A percentile compares a stretch with the other conserved stretches of the same genome.
Conservation (phyloP, 495 filamentous ascomycete genomes). For the Pyrenula aspistea region DNA sequence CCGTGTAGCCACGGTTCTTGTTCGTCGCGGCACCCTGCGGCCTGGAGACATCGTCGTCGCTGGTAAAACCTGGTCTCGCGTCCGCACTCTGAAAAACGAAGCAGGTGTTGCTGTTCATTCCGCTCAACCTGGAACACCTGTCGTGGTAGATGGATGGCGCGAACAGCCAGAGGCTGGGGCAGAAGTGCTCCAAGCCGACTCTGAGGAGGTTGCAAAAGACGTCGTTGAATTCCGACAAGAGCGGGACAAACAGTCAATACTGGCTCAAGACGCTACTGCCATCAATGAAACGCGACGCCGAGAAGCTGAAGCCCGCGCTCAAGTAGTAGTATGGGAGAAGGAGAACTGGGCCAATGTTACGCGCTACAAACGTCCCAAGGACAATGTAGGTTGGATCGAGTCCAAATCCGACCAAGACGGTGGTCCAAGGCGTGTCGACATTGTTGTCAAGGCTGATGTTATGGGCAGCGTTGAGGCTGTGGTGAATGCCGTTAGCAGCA, state of each 20-base stretch:
- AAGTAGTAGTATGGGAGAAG: slow-evolving; percentile 30
- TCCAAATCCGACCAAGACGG: slow-evolving; percentile 19
- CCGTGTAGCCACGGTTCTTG: slow-evolving; percentile 77
- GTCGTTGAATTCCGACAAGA: slow-evolving; percentile 70
- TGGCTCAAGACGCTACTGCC: slow-evolving; percentile 58
- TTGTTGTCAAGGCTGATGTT: slow-evolving; percentile 89
- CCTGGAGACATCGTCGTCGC: slow-evolving; percentile 79
- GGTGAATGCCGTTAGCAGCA: slow-evolving; percentile 51
- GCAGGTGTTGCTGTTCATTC: slow-evolving; percentile 57
- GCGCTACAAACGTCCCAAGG: neutral
- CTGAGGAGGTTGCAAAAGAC: slow-evolving; percentile 66
- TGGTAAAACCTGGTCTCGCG: slow-evolving; percentile 70
- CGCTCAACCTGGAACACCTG: slow-evolving; percentile 79
- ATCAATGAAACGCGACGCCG: slow-evolving; percentile 60
- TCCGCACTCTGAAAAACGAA: slow-evolving; percentile 76
- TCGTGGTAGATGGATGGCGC: slow-evolving; percentile 89
- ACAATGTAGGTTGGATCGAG: slow-evolving; percentile 3
- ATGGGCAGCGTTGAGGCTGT: slow-evolving; percentile 89
- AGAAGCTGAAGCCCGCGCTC: slow-evolving; percentile 43
- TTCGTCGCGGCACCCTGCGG: slow-evolving; percentile 75
- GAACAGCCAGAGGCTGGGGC: slow-evolving; percentile 85
- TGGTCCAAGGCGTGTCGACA: slow-evolving; percentile 55
- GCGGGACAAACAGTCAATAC: slow-evolving; percentile 42
- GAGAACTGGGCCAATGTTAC: slow-evolving; percentile 9
- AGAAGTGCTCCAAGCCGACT: slow-evolving; percentile 67